A percentile compares a stretch with the other conserved stretches of the same genome.
These are phyloP conservation scores for Tetrahymena elliotti DNA, from an alignment of 73 alveolate species.

Conservation along the genomic window DNA sequence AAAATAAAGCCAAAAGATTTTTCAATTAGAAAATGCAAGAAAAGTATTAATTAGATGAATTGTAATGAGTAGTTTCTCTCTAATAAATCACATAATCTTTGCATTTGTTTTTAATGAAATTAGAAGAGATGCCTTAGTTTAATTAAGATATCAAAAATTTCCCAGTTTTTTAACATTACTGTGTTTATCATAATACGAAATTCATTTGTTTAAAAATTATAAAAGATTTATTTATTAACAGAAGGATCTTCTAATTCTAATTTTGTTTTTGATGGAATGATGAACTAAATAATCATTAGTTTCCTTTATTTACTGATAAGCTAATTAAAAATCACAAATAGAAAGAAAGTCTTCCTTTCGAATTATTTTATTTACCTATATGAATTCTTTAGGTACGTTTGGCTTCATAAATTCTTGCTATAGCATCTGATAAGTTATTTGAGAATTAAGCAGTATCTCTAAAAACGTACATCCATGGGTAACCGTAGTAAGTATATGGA, in stretches of 20 bases:
- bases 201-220: not conserved
- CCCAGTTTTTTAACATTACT: not conserved
- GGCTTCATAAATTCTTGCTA: not conserved
- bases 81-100: no score
- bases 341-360: not conserved
- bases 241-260: not conserved
- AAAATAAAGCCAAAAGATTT: not conserved
- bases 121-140: not conserved
- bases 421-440: not conserved
- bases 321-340: no score
- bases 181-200: not conserved
- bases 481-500: not conserved
- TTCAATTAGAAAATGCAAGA: no score
- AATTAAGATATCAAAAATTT: not conserved
- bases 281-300: no score
- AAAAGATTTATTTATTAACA: not conserved
- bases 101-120: not conserved
- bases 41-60: not conserved
- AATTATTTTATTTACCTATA: not conserved
- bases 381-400: not conserved
- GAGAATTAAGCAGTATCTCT: conserved; percentile 14
- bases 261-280: no score
- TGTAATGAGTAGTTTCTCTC: not conserved
- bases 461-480: conserved; percentile 14
- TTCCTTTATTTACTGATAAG: no score